These are phyloP conservation scores for Silene latifolia DNA, from an alignment of 148 eudicot genomes.

Conservation along the genomic window DNA sequence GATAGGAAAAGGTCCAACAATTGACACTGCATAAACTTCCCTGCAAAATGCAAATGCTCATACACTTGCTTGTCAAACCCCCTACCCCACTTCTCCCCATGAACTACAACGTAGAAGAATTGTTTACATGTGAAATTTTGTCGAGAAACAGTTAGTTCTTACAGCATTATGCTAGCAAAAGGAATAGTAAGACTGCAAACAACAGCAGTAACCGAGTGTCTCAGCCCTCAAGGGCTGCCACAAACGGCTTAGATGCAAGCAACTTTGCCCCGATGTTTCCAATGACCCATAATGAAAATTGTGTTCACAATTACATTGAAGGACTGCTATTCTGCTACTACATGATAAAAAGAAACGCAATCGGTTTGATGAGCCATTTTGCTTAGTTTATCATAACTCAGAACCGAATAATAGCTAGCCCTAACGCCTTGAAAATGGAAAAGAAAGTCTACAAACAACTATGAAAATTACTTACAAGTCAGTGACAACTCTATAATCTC, in stretches of 20 bases:
- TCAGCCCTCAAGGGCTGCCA: too few species aligned
- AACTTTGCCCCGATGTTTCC: not conserved
- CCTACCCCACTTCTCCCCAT: not conserved
- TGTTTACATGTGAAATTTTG: too few species aligned
- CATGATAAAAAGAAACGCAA: too few species aligned
- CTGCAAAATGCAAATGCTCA: conserved; percentile 36
- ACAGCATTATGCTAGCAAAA: too few species aligned
- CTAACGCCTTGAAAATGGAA: not conserved
- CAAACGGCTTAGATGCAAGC: not conserved
- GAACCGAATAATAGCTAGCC: not conserved
- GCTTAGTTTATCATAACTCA: not conserved
- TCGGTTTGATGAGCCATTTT: too few species aligned
- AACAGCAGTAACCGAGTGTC: too few species aligned
- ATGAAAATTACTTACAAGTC: conserved; percentile 41
- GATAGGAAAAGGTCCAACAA: conserved; percentile 95
- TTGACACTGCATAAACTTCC: conserved; percentile 97
- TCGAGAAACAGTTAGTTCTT: too few species aligned
- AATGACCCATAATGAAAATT: not conserved
- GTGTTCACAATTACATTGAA: too few species aligned
- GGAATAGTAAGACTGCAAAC: too few species aligned
- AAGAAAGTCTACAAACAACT: not conserved
- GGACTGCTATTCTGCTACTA: too few species aligned
- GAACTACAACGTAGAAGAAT: not conserved
- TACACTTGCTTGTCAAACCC: not conserved
- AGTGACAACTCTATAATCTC: conserved; percentile 69